Percentiles rank a stretch among this genome's conserved stretches.
These are phyloP conservation scores for Aspergillus persii DNA, from an alignment of 2,329 filamentous ascomycete genomes.

Conservation along the genomic window DNA sequence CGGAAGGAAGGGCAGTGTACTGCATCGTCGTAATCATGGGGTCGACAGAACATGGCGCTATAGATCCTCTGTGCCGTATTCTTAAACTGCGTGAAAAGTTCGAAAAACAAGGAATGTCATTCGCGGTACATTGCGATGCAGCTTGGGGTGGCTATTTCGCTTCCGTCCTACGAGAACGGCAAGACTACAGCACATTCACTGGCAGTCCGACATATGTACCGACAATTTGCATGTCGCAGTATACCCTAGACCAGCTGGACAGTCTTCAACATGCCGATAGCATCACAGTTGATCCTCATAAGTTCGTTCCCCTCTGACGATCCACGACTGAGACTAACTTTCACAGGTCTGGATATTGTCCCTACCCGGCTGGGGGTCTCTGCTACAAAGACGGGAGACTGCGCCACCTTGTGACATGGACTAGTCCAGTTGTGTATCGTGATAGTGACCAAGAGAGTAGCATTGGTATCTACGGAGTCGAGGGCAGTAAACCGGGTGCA, in stretches of 20 bases:
- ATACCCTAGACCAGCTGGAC: background rate
- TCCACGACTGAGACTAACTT: background rate
- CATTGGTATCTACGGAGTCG: conserved; percentile 47
- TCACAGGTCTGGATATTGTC: conserved; percentile 41
- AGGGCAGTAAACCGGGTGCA: conserved; percentile 28
- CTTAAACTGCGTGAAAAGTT: conserved; percentile 25
- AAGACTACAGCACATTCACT: background rate
- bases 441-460: conserved; percentile 30
- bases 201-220: background rate
- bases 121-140: conserved; percentile 48
- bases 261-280: background rate
- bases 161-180: conserved; percentile 36
- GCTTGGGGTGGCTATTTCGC: conserved; percentile 54
- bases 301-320: background rate
- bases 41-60: background rate
- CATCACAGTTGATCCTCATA: background rate
- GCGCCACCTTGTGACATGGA: conserved; percentile 47
- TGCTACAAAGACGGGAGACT: conserved; percentile 46
- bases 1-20: background rate
- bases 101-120: conserved; percentile 39
- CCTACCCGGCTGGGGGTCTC: conserved; percentile 47
- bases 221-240: background rate
- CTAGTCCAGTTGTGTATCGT: conserved; percentile 40
- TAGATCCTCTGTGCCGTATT: background rate
- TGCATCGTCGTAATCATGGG: background rate